These are phyloP conservation scores for Amaranthus palmeri DNA, from an alignment of 148 eudicot genomes.

Conservation along the genomic window DNA sequence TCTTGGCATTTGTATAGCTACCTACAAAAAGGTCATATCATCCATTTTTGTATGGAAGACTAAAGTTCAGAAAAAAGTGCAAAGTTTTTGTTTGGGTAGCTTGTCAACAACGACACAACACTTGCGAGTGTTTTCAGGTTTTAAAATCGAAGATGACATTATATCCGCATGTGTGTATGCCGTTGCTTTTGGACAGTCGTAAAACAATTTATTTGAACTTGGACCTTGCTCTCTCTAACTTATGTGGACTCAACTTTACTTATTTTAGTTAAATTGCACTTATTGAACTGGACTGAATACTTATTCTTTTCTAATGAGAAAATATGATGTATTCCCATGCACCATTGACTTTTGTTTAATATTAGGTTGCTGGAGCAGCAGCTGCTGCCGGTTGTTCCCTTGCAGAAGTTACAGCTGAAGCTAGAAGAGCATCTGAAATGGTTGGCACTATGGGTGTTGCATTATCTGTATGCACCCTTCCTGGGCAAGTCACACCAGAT, in stretches of 20 bases:
- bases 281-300: too few species aligned
- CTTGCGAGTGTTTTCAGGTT: background rate
- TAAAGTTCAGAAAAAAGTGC: background rate
- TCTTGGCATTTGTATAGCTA: too few species aligned
- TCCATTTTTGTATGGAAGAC: background rate
- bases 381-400: conserved; percentile 85
- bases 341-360: background rate
- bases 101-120: background rate
- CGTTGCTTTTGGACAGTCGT: background rate
- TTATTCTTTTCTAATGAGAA: background rate
- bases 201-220: background rate
- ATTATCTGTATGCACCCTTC: conserved; percentile 88
- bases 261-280: too few species aligned
- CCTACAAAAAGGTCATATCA: background rate
- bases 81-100: background rate
- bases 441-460: conserved; percentile 99
- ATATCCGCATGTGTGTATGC: background rate
- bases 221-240: background rate
- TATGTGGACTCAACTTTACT: too few species aligned
- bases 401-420: conserved; percentile 78
- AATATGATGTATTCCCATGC: background rate
- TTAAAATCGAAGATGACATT: background rate
- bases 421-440: conserved; percentile 77
- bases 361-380: conserved; percentile 93
- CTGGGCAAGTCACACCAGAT: conserved; percentile 83